phyloP scores from a whole-genome alignment of 2,329 filamentous ascomycete species.

The Colletotrichum brevisporum region DNA sequence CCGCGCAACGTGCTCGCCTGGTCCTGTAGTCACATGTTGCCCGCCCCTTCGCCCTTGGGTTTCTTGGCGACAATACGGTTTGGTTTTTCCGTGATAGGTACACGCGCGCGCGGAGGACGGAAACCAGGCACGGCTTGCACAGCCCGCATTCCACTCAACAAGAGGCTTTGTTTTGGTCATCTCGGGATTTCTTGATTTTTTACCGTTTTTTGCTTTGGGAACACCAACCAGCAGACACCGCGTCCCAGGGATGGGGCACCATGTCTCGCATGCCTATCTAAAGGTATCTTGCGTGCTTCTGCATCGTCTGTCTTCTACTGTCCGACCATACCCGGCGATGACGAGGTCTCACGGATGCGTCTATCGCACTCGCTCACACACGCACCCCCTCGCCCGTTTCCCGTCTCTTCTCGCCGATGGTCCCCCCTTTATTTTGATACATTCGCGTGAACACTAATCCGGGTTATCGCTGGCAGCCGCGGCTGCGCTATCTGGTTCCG shows the following conservation, averaged over 20 bases:
- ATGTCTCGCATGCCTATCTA: slow-evolving; percentile 35
- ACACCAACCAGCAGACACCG: slow-evolving; percentile 25
- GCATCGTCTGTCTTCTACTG: not conserved
- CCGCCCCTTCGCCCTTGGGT: not conserved
- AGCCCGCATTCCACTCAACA: slow-evolving; percentile 5
- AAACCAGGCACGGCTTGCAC: not conserved
- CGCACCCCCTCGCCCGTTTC: not conserved
- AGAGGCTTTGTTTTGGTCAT: slow-evolving; percentile 15
- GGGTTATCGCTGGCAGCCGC: not conserved
- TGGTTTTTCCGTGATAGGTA: not conserved
- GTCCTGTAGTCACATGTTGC: slow-evolving; percentile 22
- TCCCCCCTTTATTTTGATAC: not conserved
- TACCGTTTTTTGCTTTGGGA: slow-evolving; percentile 17
- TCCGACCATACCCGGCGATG: slow-evolving; percentile 8
- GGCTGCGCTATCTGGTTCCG: not conserved
- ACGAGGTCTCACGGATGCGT: slow-evolving; percentile 7
- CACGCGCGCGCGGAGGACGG: not conserved
- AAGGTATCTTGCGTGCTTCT: slow-evolving; percentile 32
- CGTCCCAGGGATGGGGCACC: slow-evolving; percentile 21
- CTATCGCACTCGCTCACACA: not conserved
- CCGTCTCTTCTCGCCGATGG: slow-evolving; percentile 12
- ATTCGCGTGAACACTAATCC: slow-evolving; percentile 16
- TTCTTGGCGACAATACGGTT: not conserved
- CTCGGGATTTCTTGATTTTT: slow-evolving; percentile 31
- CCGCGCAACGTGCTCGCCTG: slow-evolving; percentile 25